phyloP scores from a whole-genome alignment of 768 basidiomycete species.

The Naganishia onofrii region DNA sequence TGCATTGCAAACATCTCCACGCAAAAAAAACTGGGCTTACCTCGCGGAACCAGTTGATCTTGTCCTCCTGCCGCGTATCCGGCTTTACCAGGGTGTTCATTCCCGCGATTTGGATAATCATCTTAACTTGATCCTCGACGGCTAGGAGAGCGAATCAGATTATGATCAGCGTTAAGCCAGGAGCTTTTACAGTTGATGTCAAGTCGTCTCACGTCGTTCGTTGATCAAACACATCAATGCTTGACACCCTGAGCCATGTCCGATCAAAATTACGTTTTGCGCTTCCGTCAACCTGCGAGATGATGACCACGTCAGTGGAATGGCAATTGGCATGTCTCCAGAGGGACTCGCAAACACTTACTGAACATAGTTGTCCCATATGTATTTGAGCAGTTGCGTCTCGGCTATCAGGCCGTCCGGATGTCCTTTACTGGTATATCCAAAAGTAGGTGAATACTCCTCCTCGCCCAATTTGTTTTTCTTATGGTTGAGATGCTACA shows the following conservation, averaged over 20 bases:
- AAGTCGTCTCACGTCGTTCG: constrained; percentile 59
- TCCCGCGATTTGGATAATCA: constrained; percentile 76
- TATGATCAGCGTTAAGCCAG: background rate
- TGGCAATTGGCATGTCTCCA: background rate
- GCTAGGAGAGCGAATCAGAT: constrained; percentile 38
- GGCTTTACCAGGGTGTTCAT: constrained; percentile 52
- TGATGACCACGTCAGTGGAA: background rate
- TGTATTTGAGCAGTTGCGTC: constrained; percentile 66
- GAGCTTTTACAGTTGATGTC: too few species aligned
- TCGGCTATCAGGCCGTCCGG: constrained; percentile 19
- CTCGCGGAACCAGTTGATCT: constrained; percentile 70
- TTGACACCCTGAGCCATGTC: constrained; percentile 80
- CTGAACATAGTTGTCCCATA: constrained; percentile 98
- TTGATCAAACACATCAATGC: constrained; percentile 72
- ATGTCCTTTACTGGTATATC: constrained; percentile 1
- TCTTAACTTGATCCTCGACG: constrained; percentile 65
- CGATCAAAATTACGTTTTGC: constrained; percentile 72
- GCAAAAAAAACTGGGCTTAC: constrained; percentile 52
- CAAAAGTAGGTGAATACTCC: constrained; percentile 14
- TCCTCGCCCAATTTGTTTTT: constrained; percentile 33
- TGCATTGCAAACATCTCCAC: background rate
- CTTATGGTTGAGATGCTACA: constrained; percentile 25
- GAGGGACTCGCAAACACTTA: constrained; percentile 53
- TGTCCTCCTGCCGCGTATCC: constrained; percentile 57
- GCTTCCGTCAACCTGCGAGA: constrained; percentile 66